Evolutionary conservation across 768 basidiomycete species (phyloP).

Genomic region (Kwoniella newhampshirensis): DNA sequence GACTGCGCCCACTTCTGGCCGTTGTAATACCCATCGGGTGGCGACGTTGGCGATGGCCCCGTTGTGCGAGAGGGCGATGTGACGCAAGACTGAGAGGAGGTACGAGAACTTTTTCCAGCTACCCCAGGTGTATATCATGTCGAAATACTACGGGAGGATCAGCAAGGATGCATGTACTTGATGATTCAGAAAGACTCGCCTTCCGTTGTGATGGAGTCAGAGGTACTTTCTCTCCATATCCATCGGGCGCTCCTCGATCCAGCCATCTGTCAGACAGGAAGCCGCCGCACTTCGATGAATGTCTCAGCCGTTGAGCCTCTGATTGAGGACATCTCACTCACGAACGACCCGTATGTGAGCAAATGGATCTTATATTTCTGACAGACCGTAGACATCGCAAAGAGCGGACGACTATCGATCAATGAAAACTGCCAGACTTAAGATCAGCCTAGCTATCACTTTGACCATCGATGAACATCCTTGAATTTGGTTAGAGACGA

Average conservation of each 20-base stretch:
- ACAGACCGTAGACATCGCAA: conserved; percentile 76
- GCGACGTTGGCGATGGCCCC: conserved; percentile 75
- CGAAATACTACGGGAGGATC: conserved; percentile 74
- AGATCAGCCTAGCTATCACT: too few relatives aligned
- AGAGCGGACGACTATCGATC: conserved; percentile 72
- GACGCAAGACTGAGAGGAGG: conserved; percentile 62
- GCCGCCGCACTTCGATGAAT: conserved; percentile 67
- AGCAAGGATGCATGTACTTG: too few relatives aligned
- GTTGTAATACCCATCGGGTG: conserved; percentile 79
- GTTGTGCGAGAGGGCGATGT: conserved; percentile 68
- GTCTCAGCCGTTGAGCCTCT: not conserved
- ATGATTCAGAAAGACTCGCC: conserved; percentile 54
- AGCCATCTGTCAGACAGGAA: conserved; percentile 79
- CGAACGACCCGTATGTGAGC: conserved; percentile 77
- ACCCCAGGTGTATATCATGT: conserved; percentile 80
- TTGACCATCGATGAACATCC: too few relatives aligned
- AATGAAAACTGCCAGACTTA: conserved; percentile 63
- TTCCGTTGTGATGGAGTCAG: conserved; percentile 82
- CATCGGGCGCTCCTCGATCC: conserved; percentile 66
- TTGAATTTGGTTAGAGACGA: conserved; percentile 81
- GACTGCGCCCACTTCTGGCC: conserved; percentile 72
- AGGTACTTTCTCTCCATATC: conserved; percentile 59
- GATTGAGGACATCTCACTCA: conserved; percentile 51
- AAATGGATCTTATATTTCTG: conserved; percentile 70
- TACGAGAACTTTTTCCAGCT: conserved; percentile 72